phyloP scores from a whole-genome alignment of 192 early-diverging fungal genomes.

The Backusella macrospora region DNA sequence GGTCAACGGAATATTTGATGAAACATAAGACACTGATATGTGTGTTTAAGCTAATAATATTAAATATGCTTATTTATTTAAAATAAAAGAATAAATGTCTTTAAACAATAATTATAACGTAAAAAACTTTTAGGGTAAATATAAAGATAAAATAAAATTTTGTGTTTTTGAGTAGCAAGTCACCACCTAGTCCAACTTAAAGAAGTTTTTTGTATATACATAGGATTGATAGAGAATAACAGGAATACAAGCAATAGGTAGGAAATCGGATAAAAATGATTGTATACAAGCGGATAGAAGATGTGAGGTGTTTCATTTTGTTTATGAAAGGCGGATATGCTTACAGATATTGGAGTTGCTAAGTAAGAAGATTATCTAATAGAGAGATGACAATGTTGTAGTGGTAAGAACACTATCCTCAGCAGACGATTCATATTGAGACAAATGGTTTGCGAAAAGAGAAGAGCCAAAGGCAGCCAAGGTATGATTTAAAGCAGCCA shows the following conservation, averaged over 20 bases:
- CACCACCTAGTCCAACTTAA: neutral
- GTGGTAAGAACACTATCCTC: neutral
- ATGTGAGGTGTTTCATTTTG: neutral
- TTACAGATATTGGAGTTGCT: neutral
- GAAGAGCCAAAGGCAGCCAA: constrained; percentile 36
- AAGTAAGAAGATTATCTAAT: neutral
- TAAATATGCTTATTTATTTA: neutral
- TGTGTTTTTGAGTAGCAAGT: neutral
- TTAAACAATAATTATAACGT: neutral
- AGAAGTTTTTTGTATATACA: neutral
- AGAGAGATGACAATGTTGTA: constrained; percentile 5
- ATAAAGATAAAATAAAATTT: neutral
- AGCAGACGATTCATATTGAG: constrained; percentile 6
- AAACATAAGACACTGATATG: neutral
- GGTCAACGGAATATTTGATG: neutral
- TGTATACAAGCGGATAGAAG: neutral
- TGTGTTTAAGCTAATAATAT: neutral
- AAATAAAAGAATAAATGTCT: neutral
- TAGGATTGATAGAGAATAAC: neutral
- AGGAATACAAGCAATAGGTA: neutral
- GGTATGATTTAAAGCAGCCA: constrained; percentile 43
- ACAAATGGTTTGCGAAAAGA: constrained; percentile 1
- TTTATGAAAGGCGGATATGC: neutral
- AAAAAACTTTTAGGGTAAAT: constrained; percentile 8
- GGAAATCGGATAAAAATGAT: neutral